phyloP scores from a whole-genome alignment of 331 rosid genomes.

The Prunus yedoensis region DNA sequence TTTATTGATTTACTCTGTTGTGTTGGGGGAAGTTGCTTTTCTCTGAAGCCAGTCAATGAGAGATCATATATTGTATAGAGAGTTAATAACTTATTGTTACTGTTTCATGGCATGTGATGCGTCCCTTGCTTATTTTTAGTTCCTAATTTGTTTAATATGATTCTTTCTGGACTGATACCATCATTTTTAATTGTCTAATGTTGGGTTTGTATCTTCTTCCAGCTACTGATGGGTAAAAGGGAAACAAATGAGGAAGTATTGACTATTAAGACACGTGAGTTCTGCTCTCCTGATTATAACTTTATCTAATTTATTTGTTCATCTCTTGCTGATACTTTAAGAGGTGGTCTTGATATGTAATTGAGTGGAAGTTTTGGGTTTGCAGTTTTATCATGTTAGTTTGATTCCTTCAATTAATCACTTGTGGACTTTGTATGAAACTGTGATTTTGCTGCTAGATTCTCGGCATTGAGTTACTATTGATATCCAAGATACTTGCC shows the following conservation, averaged over 20 bases:
- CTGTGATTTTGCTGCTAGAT: background rate
- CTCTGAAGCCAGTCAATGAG: background rate
- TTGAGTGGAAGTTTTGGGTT: background rate
- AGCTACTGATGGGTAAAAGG: constrained; percentile 97
- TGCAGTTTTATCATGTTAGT: background rate
- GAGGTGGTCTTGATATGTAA: background rate
- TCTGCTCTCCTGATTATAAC: background rate
- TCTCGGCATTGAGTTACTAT: background rate
- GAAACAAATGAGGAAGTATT: constrained; percentile 78
- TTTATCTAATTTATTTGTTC: background rate
- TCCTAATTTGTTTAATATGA: background rate
- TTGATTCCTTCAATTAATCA: background rate
- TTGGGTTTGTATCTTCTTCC: constrained; percentile 27
- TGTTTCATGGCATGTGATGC: background rate
- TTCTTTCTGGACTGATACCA: background rate
- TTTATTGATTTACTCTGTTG: too few relatives aligned
- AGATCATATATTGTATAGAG: background rate
- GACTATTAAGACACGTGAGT: constrained; percentile 80
- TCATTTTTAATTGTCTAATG: constrained; percentile 5
- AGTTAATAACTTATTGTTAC: background rate
- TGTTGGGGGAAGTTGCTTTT: background rate
- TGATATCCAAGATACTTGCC: background rate
- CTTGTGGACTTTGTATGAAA: background rate
- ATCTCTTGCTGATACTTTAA: background rate
- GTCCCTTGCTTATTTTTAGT: background rate